These are phyloP conservation scores for Neolentinus lepideus DNA, from an alignment of 1,284 basidiomycete genomes.

Conservation along the genomic window DNA sequence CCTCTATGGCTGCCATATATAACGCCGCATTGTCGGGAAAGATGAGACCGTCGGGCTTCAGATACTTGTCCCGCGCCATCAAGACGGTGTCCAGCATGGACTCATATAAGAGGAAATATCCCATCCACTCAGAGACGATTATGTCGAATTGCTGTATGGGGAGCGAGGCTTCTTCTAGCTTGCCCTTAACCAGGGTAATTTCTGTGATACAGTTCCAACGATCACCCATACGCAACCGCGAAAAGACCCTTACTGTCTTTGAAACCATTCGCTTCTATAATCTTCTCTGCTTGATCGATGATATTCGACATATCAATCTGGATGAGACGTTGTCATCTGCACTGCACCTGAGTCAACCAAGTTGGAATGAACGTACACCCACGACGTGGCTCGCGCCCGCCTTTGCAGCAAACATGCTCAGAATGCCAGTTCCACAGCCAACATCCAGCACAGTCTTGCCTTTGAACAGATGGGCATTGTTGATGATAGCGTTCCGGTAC, in stretches of 20 bases:
- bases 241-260: slow-evolving; percentile 72
- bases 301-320: slow-evolving; percentile 99
- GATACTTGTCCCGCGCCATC: slow-evolving; percentile 93
- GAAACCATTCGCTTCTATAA: slow-evolving; percentile 95
- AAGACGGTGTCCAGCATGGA: slow-evolving; percentile 99
- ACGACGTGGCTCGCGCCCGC: slow-evolving; percentile 96
- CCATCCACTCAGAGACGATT: slow-evolving; percentile 99
- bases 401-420: slow-evolving; percentile 99
- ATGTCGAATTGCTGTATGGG: slow-evolving; percentile 92
- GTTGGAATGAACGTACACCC: slow-evolving; percentile 50
- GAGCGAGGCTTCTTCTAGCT: slow-evolving; percentile 88
- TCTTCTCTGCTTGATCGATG: slow-evolving; percentile 97
- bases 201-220: slow-evolving; percentile 33
- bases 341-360: background rate
- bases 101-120: slow-evolving; percentile 94
- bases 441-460: slow-evolving; percentile 97
- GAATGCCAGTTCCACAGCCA: slow-evolving; percentile 97
- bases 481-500: slow-evolving; percentile 92
- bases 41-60: slow-evolving; percentile 85
- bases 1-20: slow-evolving; percentile 96
- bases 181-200: slow-evolving; percentile 96
- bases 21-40: slow-evolving; percentile 96
- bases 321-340: background rate
- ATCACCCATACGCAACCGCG: too few relatives aligned
- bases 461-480: slow-evolving; percentile 95